phyloP scores from a whole-genome alignment of 2,329 filamentous ascomycete genomes.

The Reticulascus tulasneorum region DNA sequence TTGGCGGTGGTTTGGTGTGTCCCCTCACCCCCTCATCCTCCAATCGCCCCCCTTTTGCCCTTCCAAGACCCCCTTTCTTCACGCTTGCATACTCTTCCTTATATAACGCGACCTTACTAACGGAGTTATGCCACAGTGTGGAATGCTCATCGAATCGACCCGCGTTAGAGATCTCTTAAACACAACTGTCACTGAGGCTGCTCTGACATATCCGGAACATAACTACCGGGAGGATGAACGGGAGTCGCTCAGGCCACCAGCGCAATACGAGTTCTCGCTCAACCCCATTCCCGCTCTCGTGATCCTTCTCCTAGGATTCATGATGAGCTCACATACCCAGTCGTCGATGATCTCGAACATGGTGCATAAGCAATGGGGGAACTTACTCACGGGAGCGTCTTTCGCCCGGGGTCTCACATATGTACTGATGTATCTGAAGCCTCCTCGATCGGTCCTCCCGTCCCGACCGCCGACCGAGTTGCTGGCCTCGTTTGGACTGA shows the following conservation, averaged over 20 bases:
- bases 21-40: too few relatives aligned
- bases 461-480: conserved; percentile 87
- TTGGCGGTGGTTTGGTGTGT: conserved; percentile 81
- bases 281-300: conserved; percentile 87
- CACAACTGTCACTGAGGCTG: conserved; percentile 38
- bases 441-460: conserved; percentile 74
- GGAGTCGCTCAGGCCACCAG: conserved; percentile 48
- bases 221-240: conserved; percentile 39
- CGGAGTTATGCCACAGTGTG: conserved; percentile 50
- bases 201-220: conserved; percentile 24
- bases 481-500: conserved; percentile 80
- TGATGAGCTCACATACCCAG: conserved; percentile 95
- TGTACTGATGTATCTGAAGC: conserved; percentile 71
- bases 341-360: conserved; percentile 78
- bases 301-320: conserved; percentile 81
- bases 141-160: conserved; percentile 80
- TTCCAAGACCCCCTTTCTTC: not conserved
- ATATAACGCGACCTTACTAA: conserved; percentile 18
- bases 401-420: conserved; percentile 78
- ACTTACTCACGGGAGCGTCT: conserved; percentile 75
- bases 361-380: conserved; percentile 93
- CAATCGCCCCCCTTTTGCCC: conserved; percentile 1
- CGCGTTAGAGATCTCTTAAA: conserved; percentile 65
- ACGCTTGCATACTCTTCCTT: too few relatives aligned
- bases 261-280: conserved; percentile 68